Evolutionary conservation across 2,329 filamentous ascomycete species (phyloP).

Genomic region (Sarocladium kiliense): DNA sequence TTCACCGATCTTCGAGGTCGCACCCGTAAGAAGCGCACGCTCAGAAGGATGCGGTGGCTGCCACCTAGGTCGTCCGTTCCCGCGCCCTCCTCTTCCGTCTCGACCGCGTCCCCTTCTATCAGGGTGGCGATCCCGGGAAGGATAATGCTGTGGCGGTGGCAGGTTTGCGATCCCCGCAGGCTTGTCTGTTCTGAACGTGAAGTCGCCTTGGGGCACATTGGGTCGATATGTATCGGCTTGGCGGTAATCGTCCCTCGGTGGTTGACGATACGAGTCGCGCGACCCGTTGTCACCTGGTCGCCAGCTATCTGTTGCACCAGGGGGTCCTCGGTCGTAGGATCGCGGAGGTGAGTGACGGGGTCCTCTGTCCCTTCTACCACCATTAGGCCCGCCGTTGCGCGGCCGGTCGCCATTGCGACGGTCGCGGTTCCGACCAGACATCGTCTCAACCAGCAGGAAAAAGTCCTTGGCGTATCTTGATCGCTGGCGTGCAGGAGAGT

Average conservation of each 20-base stretch:
- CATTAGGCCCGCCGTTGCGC: background rate
- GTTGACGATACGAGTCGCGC: background rate
- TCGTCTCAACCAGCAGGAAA: too few relatives aligned
- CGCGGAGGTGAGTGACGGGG: slow-evolving; percentile 6
- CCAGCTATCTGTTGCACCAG: slow-evolving; percentile 2
- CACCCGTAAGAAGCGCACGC: slow-evolving; percentile 43
- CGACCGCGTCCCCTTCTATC: slow-evolving; percentile 12
- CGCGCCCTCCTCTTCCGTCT: slow-evolving; percentile 20
- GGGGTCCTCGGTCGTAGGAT: background rate
- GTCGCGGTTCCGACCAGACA: slow-evolving; percentile 4
- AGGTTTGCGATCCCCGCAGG: slow-evolving; percentile 41
- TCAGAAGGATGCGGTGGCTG: slow-evolving; percentile 38
- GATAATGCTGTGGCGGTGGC: slow-evolving; percentile 11
- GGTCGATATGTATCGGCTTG: slow-evolving; percentile 19
- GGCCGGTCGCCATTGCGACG: slow-evolving; percentile 2
- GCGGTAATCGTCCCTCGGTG: background rate
- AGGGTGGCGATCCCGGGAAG: slow-evolving; percentile 5
- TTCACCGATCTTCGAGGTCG: slow-evolving; percentile 34
- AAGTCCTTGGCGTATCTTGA: too few relatives aligned
- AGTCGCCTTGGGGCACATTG: slow-evolving; percentile 40
- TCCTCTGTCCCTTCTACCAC: background rate
- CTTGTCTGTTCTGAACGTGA: slow-evolving; percentile 50
- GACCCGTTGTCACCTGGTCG: background rate
- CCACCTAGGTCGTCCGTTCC: slow-evolving; percentile 27
- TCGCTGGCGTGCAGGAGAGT: too few relatives aligned